A percentile compares a stretch with the other conserved stretches of the same genome.
Evolutionary conservation across 2,329 filamentous ascomycete species (phyloP).

Genomic region (Aspergillus glaucus): DNA sequence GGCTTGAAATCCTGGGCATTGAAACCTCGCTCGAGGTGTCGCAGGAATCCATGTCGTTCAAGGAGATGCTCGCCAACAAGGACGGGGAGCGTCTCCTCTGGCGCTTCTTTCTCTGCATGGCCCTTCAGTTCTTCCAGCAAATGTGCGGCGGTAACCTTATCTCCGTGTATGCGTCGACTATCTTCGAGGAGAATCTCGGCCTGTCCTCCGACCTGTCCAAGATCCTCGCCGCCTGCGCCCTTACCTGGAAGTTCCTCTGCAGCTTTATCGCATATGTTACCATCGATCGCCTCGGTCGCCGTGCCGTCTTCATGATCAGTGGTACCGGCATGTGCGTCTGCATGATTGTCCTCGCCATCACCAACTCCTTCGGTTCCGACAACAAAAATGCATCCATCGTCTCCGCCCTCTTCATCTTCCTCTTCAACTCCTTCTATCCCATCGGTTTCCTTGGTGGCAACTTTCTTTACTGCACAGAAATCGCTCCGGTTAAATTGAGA

Average conservation of each 20-base stretch:
- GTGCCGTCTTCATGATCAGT: slow-evolving; percentile 48
- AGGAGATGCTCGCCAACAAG: slow-evolving; percentile 11
- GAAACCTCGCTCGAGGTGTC: slow-evolving; percentile 13
- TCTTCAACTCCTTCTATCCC: slow-evolving; percentile 60
- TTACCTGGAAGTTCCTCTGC: slow-evolving; percentile 53
- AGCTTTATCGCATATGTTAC: slow-evolving; percentile 47
- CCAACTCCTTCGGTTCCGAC: slow-evolving; percentile 23
- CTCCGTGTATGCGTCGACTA: slow-evolving; percentile 11
- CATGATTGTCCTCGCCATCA: slow-evolving; percentile 49
- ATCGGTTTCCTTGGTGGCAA: slow-evolving; percentile 56
- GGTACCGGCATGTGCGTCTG: slow-evolving; percentile 49
- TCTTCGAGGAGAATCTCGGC: slow-evolving; percentile 12
- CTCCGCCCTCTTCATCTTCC: slow-evolving; percentile 43
- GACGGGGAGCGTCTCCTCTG: slow-evolving; percentile 17
- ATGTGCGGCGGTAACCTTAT: slow-evolving; percentile 15
- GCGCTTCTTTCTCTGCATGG: slow-evolving; percentile 14
- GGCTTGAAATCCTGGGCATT: slow-evolving; percentile 14
- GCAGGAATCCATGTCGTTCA: slow-evolving; percentile 7
- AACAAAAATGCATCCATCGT: slow-evolving; percentile 9
- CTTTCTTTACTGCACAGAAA: slow-evolving; percentile 44
- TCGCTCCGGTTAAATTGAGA: slow-evolving; percentile 49
- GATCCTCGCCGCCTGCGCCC: slow-evolving; percentile 42
- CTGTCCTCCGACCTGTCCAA: slow-evolving; percentile 12
- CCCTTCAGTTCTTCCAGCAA: slow-evolving; percentile 15
- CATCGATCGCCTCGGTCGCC: slow-evolving; percentile 47